Evolutionary conservation across 345 rosid species (phyloP).

Genomic region (Balakata baccata): DNA sequence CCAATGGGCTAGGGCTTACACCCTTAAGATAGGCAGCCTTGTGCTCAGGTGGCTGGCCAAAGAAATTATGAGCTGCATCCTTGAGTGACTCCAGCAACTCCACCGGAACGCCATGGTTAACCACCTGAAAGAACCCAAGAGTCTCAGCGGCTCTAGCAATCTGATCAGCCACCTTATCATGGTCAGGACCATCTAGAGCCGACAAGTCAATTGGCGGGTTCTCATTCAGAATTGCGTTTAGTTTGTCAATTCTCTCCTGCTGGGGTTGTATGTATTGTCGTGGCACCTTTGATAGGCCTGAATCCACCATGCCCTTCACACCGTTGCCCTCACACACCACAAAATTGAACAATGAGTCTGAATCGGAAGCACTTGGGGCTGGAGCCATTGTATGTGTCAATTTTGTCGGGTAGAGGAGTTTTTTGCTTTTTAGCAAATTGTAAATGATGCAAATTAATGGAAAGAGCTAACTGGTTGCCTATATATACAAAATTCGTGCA

Average conservation of each 20-base stretch:
- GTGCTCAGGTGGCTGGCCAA: conserved; percentile 37
- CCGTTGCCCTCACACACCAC: conserved; percentile 52
- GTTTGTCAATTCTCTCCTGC: conserved; percentile 43
- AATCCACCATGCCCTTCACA: conserved; percentile 55
- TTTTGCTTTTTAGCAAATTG: too few relatives aligned
- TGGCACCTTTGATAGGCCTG: conserved; percentile 44
- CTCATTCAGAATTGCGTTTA: conserved; percentile 11
- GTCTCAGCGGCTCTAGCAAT: conserved; percentile 47
- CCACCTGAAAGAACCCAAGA: conserved; percentile 57
- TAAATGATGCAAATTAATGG: too few relatives aligned
- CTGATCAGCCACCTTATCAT: conserved; percentile 31
- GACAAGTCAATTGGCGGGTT: conserved; percentile 45
- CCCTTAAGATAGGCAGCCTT: conserved; percentile 43
- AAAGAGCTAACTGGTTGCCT: background rate
- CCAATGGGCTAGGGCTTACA: conserved; percentile 45
- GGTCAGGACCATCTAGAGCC: conserved; percentile 38
- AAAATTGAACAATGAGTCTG: conserved; percentile 39
- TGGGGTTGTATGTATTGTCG: conserved; percentile 28
- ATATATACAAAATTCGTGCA: background rate
- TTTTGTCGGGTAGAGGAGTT: background rate
- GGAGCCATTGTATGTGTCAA: conserved; percentile 20
- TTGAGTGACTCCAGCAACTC: conserved; percentile 46
- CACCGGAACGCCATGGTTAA: conserved; percentile 50
- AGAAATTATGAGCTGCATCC: conserved; percentile 42
- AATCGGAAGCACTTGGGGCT: conserved; percentile 30